A percentile compares a stretch with the other conserved stretches of the same genome.
phyloP scores from a whole-genome alignment of 805 yeast genomes.

The Schwanniomyces polymorphus region DNA sequence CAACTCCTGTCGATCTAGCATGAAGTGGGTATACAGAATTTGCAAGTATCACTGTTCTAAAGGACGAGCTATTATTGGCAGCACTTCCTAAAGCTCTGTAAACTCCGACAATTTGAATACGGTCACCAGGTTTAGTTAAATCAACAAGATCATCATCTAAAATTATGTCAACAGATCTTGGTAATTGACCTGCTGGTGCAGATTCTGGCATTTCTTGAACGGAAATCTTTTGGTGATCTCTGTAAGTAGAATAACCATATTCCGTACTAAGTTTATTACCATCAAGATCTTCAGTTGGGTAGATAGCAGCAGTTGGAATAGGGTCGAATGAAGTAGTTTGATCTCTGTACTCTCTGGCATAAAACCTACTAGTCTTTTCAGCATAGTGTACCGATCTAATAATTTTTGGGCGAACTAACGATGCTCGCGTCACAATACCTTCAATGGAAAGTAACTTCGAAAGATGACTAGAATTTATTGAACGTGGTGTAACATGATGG shows the following conservation, averaged over 20 bases:
- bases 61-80: constrained; percentile 58
- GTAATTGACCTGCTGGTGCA: constrained; percentile 97
- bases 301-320: constrained; percentile 76
- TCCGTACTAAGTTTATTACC: constrained; percentile 89
- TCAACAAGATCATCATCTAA: constrained; percentile 95
- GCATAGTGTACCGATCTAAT: constrained; percentile 91
- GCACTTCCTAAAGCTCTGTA: constrained; percentile 88
- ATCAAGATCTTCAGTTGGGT: constrained; percentile 90
- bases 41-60: constrained; percentile 81
- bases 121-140: constrained; percentile 90
- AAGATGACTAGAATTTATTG: constrained; percentile 72
- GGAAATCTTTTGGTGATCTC: constrained; percentile 91
- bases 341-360: constrained; percentile 89
- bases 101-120: constrained; percentile 92
- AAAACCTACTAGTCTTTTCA: constrained; percentile 78
- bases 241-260: constrained; percentile 87
- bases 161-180: constrained; percentile 89
- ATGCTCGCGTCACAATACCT: constrained; percentile 93
- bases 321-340: constrained; percentile 90
- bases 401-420: constrained; percentile 89
- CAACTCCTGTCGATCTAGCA: constrained; percentile 83
- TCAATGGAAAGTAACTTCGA: constrained; percentile 86
- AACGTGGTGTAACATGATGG: constrained; percentile 83
- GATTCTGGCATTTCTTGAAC: constrained; percentile 97
- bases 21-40: constrained; percentile 88